Evolutionary conservation across 495 filamentous ascomycete genomes (phyloP), one percentile per base, ranked within the genome.

Genomic region (Aspergillus bertholletiae): DNA sequence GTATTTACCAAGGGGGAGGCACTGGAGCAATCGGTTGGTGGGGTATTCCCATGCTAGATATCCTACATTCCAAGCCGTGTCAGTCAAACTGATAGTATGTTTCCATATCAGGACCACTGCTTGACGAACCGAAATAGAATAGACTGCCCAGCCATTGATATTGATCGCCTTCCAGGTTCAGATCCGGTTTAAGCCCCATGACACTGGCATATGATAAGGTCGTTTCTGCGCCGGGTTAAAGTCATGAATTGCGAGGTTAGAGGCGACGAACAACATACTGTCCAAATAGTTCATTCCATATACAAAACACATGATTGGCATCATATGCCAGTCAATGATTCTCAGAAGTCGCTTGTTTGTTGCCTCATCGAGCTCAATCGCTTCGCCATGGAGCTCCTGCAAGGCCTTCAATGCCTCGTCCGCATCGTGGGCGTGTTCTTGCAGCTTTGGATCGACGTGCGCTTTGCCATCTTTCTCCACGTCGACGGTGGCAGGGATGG

Each of bases 31-130:
- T 28, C 78, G 74, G 46, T 79, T 83, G 26, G 83, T 84, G 1
- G 82, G 83, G 60, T 84, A 86, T 60, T 86, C 84, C 75, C 78
- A 84, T 9, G 76, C 75, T n/a, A 87, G 74, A 59, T 86, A 87
- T 9, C 83, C 76, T 78, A 32, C 20, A 39, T 11, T 32, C 51
- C 17, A 32, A 26, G 11, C 22, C 32, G 23, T 17, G 18, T 12
- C 46, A 51, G 21, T 7, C 12, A 8, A 17, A 8, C 15, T 40
- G 15, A 20, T 28, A 21, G 13, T n/a, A 3, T 2, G 2, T 37
- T 28, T 46, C 5, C 30, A n/a, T 39, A 17, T 12, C 8, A 8
- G 12, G 4, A 1, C 20, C n/a, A 18, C 22, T 17, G 21, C 5
- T 22, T 40, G 7, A 57, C 66, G 23, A 51, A 78, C 76, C 84